Base-by-base conservation (phyloP, 352 stramenopile species). In the Hyphochytrium catenoides region DNA sequence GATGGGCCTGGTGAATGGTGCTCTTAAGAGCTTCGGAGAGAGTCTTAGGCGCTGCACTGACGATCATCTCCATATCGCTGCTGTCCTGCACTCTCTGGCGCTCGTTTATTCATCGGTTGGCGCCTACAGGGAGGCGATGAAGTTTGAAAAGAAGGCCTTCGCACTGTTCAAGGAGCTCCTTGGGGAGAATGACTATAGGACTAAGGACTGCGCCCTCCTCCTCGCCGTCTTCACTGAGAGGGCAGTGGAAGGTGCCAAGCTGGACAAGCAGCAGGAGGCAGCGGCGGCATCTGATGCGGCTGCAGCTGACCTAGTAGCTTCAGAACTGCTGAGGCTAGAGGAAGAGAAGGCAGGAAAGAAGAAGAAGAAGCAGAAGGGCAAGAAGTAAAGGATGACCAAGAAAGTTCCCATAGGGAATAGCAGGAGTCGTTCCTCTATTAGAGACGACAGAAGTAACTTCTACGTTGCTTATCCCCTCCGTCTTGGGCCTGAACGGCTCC, bases 71-170 rank as follows among this genome's bases (percentile, higher is more conserved):
- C 72, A 85, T 49, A 71, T 71, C 0, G 69, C 69, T 4, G 78
- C 77, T 44, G 79, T 63, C 26, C 59, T 87, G 38, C 74, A 83
- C 46, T 67, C 81, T 50, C 82, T 85, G 70, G 70, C 70, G 22
- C 44, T 85, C 24, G 65, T 68, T 21, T 85, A 66, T 34, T 51
- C 55, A 2, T 57, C 82, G 15, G 67, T 62, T 25, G 70, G 70
- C 16, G 63, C 62, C 15, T 85, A 69, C 57, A 62, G 65, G 14
- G 74, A 89, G 39, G 74, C 74, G 21, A 62, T 89, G 34, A 54
- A 61, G 21, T 83, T 87, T 53, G 74, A 89, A 48, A 79, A 86
- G 51, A 76, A 81, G 40, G 70, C 81, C 31, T 76, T 82, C 40
- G 51, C 57, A 15, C 54, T 85, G 11, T 74, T 75, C 32, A 62